Conservation (phyloP, 2,329 filamentous ascomycete species). For the Niveomyces coronatus region DNA sequence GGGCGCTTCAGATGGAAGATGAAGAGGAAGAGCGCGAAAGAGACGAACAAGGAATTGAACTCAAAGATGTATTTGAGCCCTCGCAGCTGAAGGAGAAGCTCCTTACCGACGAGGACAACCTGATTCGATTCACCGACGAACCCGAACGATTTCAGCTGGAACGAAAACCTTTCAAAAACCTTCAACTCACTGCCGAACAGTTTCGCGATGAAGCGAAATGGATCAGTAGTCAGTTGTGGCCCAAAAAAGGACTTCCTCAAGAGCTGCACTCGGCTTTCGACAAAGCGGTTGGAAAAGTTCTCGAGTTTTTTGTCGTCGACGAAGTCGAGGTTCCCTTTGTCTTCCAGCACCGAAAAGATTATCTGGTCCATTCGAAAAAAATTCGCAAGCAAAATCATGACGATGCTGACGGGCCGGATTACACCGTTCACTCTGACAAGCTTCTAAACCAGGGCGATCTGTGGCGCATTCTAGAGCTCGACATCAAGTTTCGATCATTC, state of each 20-base stretch:
- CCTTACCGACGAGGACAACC: slow-evolving; percentile 89
- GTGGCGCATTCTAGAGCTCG: slow-evolving; percentile 89
- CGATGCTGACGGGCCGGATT: slow-evolving; percentile 62
- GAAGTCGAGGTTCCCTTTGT: slow-evolving; percentile 96
- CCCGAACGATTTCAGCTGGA: slow-evolving; percentile 92
- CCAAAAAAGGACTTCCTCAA: slow-evolving; percentile 65
- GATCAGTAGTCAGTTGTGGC: slow-evolving; percentile 85
- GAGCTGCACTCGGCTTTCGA: slow-evolving; percentile 76
- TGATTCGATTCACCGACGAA: slow-evolving; percentile 78
- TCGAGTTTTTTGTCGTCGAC: slow-evolving; percentile 91
- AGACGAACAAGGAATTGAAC: slow-evolving; percentile 75
- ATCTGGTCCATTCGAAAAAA: slow-evolving; percentile 82
- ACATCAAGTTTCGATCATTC: slow-evolving; percentile 89
- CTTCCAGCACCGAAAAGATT: slow-evolving; percentile 96
- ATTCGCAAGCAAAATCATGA: slow-evolving; percentile 49
- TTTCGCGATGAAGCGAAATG: slow-evolving; percentile 83
- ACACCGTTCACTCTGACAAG: slow-evolving; percentile 71
- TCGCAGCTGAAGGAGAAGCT: slow-evolving; percentile 90
- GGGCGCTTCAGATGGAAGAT: slow-evolving; percentile 83
- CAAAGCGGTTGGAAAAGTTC: slow-evolving; percentile 78
- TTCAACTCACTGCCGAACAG: slow-evolving; percentile 72
- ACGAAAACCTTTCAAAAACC: slow-evolving; percentile 74
- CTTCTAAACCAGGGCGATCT: slow-evolving; percentile 85
- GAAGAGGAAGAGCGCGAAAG: slow-evolving; percentile 69
- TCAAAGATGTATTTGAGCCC: slow-evolving; percentile 97